Conservation (phyloP, 805 yeast species). For the Yarrowia osloensis region DNA sequence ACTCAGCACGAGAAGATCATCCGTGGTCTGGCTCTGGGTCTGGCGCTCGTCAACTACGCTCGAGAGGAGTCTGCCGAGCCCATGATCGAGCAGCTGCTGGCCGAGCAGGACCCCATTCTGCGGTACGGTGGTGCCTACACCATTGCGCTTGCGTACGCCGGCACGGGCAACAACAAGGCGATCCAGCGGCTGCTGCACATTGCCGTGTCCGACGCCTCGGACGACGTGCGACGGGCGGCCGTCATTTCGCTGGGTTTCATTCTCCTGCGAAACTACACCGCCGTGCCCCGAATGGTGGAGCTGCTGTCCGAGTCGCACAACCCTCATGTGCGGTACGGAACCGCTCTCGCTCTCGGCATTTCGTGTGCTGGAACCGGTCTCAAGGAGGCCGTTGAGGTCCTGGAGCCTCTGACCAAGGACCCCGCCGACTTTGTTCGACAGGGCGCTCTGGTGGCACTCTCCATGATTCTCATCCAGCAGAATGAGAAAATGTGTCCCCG, state of each 20-base stretch:
- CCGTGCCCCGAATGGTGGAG: conserved; percentile 94
- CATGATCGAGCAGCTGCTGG: conserved; percentile 63
- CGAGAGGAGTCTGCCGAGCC: conserved; percentile 78
- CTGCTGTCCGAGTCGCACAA: conserved; percentile 90
- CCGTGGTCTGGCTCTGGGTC: conserved; percentile 88
- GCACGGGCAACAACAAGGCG: conserved; percentile 89
- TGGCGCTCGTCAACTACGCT: conserved; percentile 84
- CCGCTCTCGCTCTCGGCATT: conserved; percentile 95
- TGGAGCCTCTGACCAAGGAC: conserved; percentile 90
- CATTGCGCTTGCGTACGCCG: conserved; percentile 93
- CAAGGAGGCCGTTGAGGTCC: conserved; percentile 83
- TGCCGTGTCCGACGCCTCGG: conserved; percentile 95
- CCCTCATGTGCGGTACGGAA: conserved; percentile 97
- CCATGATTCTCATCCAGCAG: conserved; percentile 86
- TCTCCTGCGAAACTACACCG: conserved; percentile 82
- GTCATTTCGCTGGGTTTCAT: conserved; percentile 91
- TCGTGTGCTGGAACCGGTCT: conserved; percentile 95
- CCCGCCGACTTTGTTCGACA: conserved; percentile 97
- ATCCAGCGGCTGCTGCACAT: conserved; percentile 77
- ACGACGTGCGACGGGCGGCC: conserved; percentile 95
- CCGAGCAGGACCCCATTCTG: conserved; percentile 76
- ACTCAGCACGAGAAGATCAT: conserved; percentile 95
- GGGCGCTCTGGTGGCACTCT: conserved; percentile 89
- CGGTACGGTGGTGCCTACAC: conserved; percentile 97
- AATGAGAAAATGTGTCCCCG: conserved; percentile 81